phyloP scores from a whole-genome alignment of 192 early-diverging fungal species.

The Coemansia sp. region DNA sequence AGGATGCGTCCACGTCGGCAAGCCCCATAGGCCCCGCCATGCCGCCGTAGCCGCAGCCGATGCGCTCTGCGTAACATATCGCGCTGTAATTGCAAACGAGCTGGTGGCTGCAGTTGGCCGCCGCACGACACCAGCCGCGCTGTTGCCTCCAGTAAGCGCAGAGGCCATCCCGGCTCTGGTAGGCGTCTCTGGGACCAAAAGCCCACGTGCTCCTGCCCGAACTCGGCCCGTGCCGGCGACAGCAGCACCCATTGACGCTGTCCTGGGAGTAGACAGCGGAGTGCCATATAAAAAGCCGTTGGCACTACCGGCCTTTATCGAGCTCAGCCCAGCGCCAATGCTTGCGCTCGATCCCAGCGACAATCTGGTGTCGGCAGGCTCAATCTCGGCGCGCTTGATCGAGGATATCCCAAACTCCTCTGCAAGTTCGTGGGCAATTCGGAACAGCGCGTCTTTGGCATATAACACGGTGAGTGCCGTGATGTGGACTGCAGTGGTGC shows the following conservation, averaged over 20 bases:
- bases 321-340: neutral
- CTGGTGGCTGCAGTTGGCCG: constrained; percentile 7
- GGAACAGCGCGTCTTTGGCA: constrained; percentile 39
- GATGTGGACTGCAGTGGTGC: constrained; percentile 42
- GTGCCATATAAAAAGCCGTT: neutral
- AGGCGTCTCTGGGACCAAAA: constrained; percentile 42
- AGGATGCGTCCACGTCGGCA: constrained; percentile 50
- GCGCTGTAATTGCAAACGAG: constrained; percentile 4
- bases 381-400: constrained; percentile 44
- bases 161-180: constrained; percentile 12
- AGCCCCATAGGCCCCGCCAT: constrained; percentile 52
- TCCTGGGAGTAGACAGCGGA: constrained; percentile 17
- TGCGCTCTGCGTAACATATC: constrained; percentile 24
- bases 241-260: constrained; percentile 20
- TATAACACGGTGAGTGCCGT: constrained; percentile 37
- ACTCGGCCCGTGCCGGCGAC: constrained; percentile 32
- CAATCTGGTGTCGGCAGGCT: constrained; percentile 29
- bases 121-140: constrained; percentile 4
- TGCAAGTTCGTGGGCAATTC: constrained; percentile 48
- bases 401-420: constrained; percentile 53
- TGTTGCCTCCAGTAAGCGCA: constrained; percentile 4
- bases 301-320: neutral
- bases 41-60: constrained; percentile 26
- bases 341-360: neutral
- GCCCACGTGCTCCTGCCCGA: constrained; percentile 39